Percentiles rank a stretch among this genome's conserved stretches.
phyloP scores from a whole-genome alignment of 176 grass and related monocot species.

The Aechmea fasciata region DNA sequence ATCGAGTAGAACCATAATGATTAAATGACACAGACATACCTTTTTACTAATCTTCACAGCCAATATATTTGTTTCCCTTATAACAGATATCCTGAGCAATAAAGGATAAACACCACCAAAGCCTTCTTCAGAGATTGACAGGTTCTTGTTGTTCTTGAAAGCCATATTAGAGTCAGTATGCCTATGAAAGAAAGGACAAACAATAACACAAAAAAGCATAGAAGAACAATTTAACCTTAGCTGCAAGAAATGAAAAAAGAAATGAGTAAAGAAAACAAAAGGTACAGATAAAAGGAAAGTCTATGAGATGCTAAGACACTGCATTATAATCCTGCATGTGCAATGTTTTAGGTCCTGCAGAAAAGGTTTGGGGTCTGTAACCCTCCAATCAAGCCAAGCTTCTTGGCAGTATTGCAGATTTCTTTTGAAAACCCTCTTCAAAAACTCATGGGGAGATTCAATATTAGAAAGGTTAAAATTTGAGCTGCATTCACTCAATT shows the following conservation, averaged over 20 bases:
- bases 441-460: too few relatives aligned
- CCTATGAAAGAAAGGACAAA: slow-evolving; percentile 23
- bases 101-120: slow-evolving; percentile 67
- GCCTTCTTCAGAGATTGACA: slow-evolving; percentile 20
- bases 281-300: not conserved
- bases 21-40: slow-evolving; percentile 22
- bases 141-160: slow-evolving; percentile 37
- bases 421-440: too few relatives aligned
- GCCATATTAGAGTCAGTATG: slow-evolving; percentile 41
- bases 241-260: slow-evolving; percentile 3
- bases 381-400: too few relatives aligned
- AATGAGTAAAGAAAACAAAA: slow-evolving; percentile 4
- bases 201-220: slow-evolving; percentile 9
- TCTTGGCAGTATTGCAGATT: too few relatives aligned
- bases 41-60: slow-evolving; percentile 87
- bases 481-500: not conserved
- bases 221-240: not conserved
- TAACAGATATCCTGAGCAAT: slow-evolving; percentile 72
- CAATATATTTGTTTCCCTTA: slow-evolving; percentile 62
- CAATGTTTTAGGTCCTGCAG: too few relatives aligned
- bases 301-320: too few relatives aligned
- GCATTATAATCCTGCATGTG: too few relatives aligned
- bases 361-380: too few relatives aligned
- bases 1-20: not conserved
- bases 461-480: not conserved